Evolutionary conservation across 78 protist genomes (phyloP).

Genomic region (Dictyostelium citrinum): DNA sequence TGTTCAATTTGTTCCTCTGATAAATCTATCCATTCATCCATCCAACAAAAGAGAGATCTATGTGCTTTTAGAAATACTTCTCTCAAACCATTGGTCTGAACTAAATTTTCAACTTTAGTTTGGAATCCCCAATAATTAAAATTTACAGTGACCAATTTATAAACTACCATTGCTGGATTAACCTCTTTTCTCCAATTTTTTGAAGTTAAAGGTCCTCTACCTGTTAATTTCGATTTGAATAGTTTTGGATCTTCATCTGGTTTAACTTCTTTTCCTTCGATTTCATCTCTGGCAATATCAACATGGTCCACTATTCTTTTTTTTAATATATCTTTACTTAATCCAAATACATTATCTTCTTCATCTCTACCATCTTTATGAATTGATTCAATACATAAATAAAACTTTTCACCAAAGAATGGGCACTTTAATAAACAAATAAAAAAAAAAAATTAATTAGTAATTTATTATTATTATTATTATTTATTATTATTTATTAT

Average conservation of each 20-base stretch:
- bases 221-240: conserved; percentile 74
- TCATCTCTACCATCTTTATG: conserved; percentile 53
- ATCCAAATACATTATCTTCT: conserved; percentile 70
- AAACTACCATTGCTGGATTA: conserved; percentile 78
- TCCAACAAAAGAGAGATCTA: conserved; percentile 88
- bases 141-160: conserved; percentile 82
- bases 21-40: conserved; percentile 88
- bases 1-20: conserved; percentile 74
- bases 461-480: no score
- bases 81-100: conserved; percentile 57
- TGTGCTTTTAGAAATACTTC: conserved; percentile 69
- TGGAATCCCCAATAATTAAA: conserved; percentile 91
- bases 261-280: conserved; percentile 72
- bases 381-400: conserved; percentile 67
- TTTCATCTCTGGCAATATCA: conserved; percentile 79
- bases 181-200: conserved; percentile 49
- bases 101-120: conserved; percentile 78
- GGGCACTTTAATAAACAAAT: conserved; percentile 23
- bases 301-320: conserved; percentile 73
- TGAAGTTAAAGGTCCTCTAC: conserved; percentile 81
- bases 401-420: conserved; percentile 81
- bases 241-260: conserved; percentile 82
- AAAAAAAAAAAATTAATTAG: no score
- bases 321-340: background rate
- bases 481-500: no score